Percentiles rank a stretch among this genome's conserved stretches.
These are phyloP conservation scores for Aspergillus pseudonomiae DNA, from an alignment of 2,329 filamentous ascomycete genomes.

Conservation along the genomic window DNA sequence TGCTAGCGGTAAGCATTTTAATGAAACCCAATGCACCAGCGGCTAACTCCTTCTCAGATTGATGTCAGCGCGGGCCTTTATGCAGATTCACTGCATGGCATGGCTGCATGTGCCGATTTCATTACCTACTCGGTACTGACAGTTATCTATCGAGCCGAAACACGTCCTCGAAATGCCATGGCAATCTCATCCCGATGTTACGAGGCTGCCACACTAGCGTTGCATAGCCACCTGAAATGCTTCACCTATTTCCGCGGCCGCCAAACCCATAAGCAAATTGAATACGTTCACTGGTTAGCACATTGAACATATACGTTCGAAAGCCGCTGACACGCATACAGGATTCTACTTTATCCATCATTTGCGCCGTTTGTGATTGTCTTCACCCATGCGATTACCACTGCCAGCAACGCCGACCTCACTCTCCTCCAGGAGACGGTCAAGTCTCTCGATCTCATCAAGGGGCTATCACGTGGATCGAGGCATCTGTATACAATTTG, in stretches of 20 bases:
- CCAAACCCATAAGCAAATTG: conserved; percentile 30
- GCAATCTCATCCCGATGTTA: conserved; percentile 30
- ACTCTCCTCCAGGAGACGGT: conserved; percentile 28
- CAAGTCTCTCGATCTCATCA: conserved; percentile 24
- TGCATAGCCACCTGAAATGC: conserved; percentile 31
- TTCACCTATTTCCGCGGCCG: conserved; percentile 29
- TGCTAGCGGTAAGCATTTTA: conserved; percentile 24
- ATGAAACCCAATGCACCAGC: background rate
- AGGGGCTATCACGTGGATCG: conserved; percentile 25
- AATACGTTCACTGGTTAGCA: conserved; percentile 32
- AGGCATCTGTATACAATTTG: conserved; percentile 25
- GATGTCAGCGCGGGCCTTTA: conserved; percentile 28
- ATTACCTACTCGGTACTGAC: conserved; percentile 29
- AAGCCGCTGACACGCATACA: conserved; percentile 1
- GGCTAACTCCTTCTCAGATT: conserved; percentile 15
- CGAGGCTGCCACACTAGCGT: conserved; percentile 27
- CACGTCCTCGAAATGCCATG: conserved; percentile 25
- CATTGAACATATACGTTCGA: no score
- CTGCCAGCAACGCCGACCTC: conserved; percentile 24
- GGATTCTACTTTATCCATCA: conserved; percentile 30
- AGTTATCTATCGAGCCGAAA: conserved; percentile 30
- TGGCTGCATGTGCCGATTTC: conserved; percentile 30
- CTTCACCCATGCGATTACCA: conserved; percentile 33
- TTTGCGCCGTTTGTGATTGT: conserved; percentile 33
- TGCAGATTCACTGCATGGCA: conserved; percentile 28